Percentiles rank a stretch among this genome's conserved stretches.
These are phyloP conservation scores for Wickerhamiella musiphila DNA, from an alignment of 805 yeast genomes.

Conservation along the genomic window DNA sequence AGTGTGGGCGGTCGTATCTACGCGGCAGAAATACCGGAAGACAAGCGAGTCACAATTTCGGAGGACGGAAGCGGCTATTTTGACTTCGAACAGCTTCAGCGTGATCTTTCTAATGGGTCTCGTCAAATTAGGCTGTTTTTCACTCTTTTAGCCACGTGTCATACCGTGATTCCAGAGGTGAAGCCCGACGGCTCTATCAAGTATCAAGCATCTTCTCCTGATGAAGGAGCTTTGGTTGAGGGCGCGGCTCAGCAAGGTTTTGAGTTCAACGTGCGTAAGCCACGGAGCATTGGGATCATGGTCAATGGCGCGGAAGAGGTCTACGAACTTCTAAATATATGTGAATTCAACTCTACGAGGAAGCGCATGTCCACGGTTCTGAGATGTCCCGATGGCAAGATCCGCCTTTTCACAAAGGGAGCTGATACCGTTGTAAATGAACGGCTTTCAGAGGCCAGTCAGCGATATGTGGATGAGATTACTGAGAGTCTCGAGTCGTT, in stretches of 20 bases:
- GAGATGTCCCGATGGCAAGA: conserved; percentile 84
- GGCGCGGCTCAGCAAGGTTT: conserved; percentile 89
- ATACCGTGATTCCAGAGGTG: conserved; percentile 90
- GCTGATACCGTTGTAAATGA: conserved; percentile 94
- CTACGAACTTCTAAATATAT: conserved; percentile 71
- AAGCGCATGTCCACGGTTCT: conserved; percentile 94
- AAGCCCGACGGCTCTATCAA: conserved; percentile 37
- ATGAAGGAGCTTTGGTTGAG: conserved; percentile 95
- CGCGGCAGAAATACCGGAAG: conserved; percentile 81
- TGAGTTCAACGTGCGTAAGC: conserved; percentile 68
- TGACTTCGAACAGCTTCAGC: conserved; percentile 45
- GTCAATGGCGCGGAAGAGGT: conserved; percentile 34
- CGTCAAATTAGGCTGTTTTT: too few species aligned
- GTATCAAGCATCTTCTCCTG: conserved; percentile 98
- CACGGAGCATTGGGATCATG: conserved; percentile 58
- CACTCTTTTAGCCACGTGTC: conserved; percentile 77
- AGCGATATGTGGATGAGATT: conserved; percentile 29
- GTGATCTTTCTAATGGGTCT: conserved; percentile 32
- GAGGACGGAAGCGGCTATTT: conserved; percentile 71
- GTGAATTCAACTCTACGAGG: conserved; percentile 94
- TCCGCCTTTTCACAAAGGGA: conserved; percentile 83
- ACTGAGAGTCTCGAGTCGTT: conserved; percentile 85
- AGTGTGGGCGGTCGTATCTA: conserved; percentile 86
- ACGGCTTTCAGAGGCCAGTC: conserved; percentile 29
- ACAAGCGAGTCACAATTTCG: conserved; percentile 54